These are phyloP conservation scores for Furcasterigmium furcatum DNA, from an alignment of 2,329 filamentous ascomycete species.

Conservation along the genomic window DNA sequence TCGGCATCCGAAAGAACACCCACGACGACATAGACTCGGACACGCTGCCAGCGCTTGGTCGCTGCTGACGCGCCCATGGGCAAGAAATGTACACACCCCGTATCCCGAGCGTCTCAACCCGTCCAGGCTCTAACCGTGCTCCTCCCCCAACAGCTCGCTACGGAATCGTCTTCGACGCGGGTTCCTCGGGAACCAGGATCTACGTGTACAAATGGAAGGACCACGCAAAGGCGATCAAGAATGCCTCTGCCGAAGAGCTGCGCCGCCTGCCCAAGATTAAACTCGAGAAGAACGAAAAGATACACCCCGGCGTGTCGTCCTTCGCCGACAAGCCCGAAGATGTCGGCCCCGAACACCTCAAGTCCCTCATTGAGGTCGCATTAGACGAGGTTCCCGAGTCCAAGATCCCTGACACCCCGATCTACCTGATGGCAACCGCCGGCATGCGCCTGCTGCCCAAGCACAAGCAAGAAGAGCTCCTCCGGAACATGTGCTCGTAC, in stretches of 20 bases:
- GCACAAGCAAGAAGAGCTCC: constrained; percentile 66
- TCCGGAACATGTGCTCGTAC: constrained; percentile 80
- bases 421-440: constrained; percentile 94
- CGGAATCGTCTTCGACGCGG: constrained; percentile 95
- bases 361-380: constrained; percentile 77
- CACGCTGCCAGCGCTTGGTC: too few species aligned
- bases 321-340: constrained; percentile 75
- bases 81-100: constrained; percentile 4
- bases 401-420: constrained; percentile 78
- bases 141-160: constrained; percentile 56
- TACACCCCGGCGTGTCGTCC: constrained; percentile 86
- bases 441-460: constrained; percentile 86
- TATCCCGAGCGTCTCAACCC: too few species aligned
- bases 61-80: neutral
- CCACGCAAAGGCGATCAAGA: constrained; percentile 53
- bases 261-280: constrained; percentile 74
- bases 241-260: constrained; percentile 54
- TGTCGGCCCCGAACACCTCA: constrained; percentile 79
- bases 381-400: constrained; percentile 72
- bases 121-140: too few species aligned
- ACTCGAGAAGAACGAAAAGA: constrained; percentile 90
- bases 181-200: constrained; percentile 92
- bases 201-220: constrained; percentile 95
- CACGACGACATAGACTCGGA: too few species aligned
- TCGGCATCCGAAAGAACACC: too few species aligned